Percentiles rank a stretch among this genome's conserved stretches.
Evolutionary conservation across 192 early-diverging fungal species (phyloP).

Genomic region (Coemansia reversa): DNA sequence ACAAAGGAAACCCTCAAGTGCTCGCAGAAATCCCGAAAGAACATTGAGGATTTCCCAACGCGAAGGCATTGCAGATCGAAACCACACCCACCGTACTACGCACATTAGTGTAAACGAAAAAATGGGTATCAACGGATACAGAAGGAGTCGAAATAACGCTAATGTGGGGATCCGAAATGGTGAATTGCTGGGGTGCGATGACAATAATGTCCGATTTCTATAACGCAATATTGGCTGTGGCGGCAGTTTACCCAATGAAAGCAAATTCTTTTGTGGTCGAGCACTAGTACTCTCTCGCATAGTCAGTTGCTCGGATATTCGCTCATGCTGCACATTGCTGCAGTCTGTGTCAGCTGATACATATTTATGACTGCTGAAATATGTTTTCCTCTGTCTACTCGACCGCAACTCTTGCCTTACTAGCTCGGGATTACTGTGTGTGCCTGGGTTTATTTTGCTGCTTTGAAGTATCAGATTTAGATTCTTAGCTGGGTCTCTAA

Average conservation of each 20-base stretch:
- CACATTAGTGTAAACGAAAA: constrained; percentile 51
- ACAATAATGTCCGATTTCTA: constrained; percentile 21
- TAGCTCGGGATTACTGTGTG: no score
- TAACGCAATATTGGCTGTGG: constrained; percentile 15
- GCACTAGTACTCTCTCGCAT: no score
- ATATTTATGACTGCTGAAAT: no score
- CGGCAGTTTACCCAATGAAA: constrained; percentile 20
- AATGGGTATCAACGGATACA: constrained; percentile 51
- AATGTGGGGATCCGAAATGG: constrained; percentile 45
- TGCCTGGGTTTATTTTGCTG: no score
- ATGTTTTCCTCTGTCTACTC: no score
- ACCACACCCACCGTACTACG: constrained; percentile 52
- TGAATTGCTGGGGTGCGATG: constrained; percentile 10
- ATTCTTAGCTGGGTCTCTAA: no score
- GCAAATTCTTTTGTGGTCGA: constrained; percentile 13
- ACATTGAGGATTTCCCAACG: constrained; percentile 45
- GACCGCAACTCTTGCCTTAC: no score
- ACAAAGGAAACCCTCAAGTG: constrained; percentile 43
- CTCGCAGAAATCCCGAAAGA: constrained; percentile 39
- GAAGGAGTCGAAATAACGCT: constrained; percentile 36
- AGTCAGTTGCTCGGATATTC: no score
- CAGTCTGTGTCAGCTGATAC: neutral
- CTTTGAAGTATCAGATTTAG: neutral
- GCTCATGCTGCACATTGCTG: neutral
- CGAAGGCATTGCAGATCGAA: constrained; percentile 45